Conservation (phyloP, 1,139 yeast species). For the Hyphopichia fennica region DNA sequence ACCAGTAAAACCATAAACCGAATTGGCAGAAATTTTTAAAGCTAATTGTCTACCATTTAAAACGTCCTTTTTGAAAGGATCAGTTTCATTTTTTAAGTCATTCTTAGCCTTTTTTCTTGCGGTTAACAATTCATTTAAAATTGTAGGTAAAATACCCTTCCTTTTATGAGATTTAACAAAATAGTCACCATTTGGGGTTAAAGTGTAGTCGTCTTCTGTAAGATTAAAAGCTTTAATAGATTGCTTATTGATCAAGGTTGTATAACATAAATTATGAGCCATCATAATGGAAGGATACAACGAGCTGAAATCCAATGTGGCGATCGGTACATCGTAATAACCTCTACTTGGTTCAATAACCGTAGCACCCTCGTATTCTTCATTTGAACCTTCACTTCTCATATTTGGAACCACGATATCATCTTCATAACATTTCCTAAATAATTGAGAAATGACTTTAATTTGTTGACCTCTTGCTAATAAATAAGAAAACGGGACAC, state of each 20-base stretch:
- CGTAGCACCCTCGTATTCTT: slow-evolving; percentile 98
- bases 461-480: slow-evolving; percentile 95
- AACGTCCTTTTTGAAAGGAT: slow-evolving; percentile 91
- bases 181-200: slow-evolving; percentile 89
- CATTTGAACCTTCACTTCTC: slow-evolving; percentile 77
- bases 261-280: slow-evolving; percentile 98
- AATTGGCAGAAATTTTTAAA: slow-evolving; percentile 92
- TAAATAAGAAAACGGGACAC: slow-evolving; percentile 92
- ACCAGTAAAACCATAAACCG: slow-evolving; percentile 98
- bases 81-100: slow-evolving; percentile 88
- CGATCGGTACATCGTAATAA: slow-evolving; percentile 94
- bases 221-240: slow-evolving; percentile 68
- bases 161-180: slow-evolving; percentile 75
- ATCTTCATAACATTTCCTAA: slow-evolving; percentile 84
- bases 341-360: slow-evolving; percentile 97
- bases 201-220: slow-evolving; percentile 73
- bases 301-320: slow-evolving; percentile 96
- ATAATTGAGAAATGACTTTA: slow-evolving; percentile 92
- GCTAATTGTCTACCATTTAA: slow-evolving; percentile 97
- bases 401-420: slow-evolving; percentile 89
- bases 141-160: slow-evolving; percentile 88
- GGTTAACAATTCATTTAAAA: slow-evolving; percentile 79
- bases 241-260: slow-evolving; percentile 72
- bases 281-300: slow-evolving; percentile 98
- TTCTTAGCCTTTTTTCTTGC: slow-evolving; percentile 94